Conservation (phyloP, 176 grass and related monocot species). For the maize (Zea mays) region DNA sequence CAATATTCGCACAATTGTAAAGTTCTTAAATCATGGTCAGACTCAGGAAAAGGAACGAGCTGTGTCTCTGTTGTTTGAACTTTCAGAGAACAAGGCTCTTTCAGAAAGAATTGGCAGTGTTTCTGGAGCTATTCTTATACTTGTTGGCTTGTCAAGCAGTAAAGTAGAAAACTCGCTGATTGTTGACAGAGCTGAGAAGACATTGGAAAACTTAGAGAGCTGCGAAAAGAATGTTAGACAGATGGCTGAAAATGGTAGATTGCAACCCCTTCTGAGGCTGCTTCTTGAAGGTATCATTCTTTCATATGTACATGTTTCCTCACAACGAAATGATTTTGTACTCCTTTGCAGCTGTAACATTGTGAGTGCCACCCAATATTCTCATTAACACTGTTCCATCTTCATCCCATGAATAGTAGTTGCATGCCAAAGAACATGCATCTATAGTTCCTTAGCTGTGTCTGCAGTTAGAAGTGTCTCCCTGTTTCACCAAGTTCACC, state of each 20-base stretch:
- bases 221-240: constrained; percentile 96
- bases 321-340: neutral
- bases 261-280: constrained; percentile 82
- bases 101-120: constrained; percentile 88
- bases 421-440: neutral
- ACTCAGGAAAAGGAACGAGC: constrained; percentile 75
- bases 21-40: constrained; percentile 78
- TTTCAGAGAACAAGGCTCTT: constrained; percentile 69
- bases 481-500: neutral
- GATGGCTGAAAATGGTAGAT: constrained; percentile 93
- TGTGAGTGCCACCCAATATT: neutral
- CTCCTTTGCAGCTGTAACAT: neutral
- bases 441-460: neutral
- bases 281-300: constrained; percentile 81
- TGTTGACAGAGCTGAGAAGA: constrained; percentile 76
- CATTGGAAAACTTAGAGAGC: constrained; percentile 77
- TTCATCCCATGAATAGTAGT: neutral
- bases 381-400: neutral
- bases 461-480: neutral
- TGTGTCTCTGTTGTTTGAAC: constrained; percentile 79
- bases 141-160: constrained; percentile 87
- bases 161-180: constrained; percentile 68
- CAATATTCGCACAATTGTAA: constrained; percentile 91
- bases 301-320: constrained; percentile 7
- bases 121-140: constrained; percentile 82